phyloP scores from a whole-genome alignment of 495 filamentous ascomycete genomes.

The Penicillium psychrofluorescens region DNA sequence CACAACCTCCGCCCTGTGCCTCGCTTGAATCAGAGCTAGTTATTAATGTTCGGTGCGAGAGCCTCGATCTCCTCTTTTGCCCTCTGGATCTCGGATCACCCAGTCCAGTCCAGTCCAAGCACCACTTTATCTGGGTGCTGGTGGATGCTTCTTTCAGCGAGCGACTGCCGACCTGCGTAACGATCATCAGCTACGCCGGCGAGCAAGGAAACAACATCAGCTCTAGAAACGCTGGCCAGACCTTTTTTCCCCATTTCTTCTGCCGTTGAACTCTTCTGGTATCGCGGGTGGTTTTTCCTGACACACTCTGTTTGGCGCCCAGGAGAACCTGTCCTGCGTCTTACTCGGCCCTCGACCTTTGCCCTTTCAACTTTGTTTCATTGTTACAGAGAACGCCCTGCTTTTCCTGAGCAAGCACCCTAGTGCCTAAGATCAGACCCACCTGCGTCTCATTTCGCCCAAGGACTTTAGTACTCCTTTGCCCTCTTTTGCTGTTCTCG shows the following conservation, averaged over 20 bases:
- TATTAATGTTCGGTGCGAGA: no score
- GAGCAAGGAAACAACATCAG: slow-evolving; percentile 5
- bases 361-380: slow-evolving; percentile 10
- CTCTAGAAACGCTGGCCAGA: slow-evolving; percentile 2
- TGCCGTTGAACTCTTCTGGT: neutral
- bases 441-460: slow-evolving; percentile 23
- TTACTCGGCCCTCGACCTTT: slow-evolving; percentile 18
- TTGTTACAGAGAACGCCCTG: slow-evolving; percentile 17
- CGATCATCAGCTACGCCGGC: slow-evolving; percentile 7
- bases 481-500: slow-evolving; percentile 1
- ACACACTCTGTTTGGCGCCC: neutral
- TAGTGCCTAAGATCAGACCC: slow-evolving; percentile 27
- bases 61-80: neutral
- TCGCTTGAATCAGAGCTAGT: slow-evolving; percentile 3
- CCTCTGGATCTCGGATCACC: neutral
- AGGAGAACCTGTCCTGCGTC: neutral
- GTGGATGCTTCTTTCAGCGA: slow-evolving; percentile 8
- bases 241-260: neutral
- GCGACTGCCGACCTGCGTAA: slow-evolving; percentile 16
- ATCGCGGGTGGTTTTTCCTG: neutral
- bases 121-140: neutral
- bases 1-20: slow-evolving; percentile 9
- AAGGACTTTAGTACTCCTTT: neutral
- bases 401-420: slow-evolving; percentile 24
- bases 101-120: neutral